Percentiles rank a stretch among this genome's conserved stretches.
phyloP scores from a whole-genome alignment of 2,329 filamentous ascomycete species.

The Didymella keratinophila region DNA sequence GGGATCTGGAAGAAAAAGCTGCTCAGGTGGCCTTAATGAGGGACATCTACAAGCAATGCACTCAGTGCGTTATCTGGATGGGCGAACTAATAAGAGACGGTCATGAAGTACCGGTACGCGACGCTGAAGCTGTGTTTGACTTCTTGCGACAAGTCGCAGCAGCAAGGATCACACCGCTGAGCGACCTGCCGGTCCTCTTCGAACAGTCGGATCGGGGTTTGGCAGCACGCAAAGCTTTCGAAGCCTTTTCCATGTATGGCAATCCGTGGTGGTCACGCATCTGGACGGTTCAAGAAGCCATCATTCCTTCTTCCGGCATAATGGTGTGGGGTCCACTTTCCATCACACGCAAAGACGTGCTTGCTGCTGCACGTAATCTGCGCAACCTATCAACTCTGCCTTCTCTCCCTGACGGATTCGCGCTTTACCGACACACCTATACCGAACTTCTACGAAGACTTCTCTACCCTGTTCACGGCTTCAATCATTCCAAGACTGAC shows the following conservation, averaged over 20 bases:
- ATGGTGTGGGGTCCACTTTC: conserved; percentile 25
- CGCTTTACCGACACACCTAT: conserved; percentile 2
- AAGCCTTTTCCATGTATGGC: conserved; percentile 25
- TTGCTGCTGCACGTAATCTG: conserved; percentile 12
- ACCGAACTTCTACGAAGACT: conserved; percentile 20
- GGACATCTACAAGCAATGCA: conserved; percentile 34
- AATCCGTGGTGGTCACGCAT: conserved; percentile 33
- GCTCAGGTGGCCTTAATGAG: conserved; percentile 39
- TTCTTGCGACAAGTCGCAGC: conserved; percentile 22
- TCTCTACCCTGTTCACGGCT: conserved; percentile 27
- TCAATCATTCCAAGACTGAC: conserved; percentile 19
- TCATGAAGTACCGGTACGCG: neutral
- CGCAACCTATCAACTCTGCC: conserved; percentile 4
- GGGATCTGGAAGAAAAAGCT: conserved; percentile 30
- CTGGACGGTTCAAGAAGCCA: conserved; percentile 32
- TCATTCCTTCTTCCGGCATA: conserved; percentile 19
- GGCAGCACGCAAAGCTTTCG: conserved; percentile 22
- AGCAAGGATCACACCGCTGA: neutral
- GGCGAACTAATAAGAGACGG: conserved; percentile 25
- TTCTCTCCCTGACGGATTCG: conserved; percentile 11
- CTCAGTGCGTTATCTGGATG: conserved; percentile 35
- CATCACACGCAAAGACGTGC: conserved; percentile 10
- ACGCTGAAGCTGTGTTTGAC: conserved; percentile 24
- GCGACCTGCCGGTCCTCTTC: conserved; percentile 17
- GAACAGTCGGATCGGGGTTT: conserved; percentile 2